These are phyloP conservation scores for Ustilago vetiveriae DNA, from an alignment of 1,284 basidiomycete species.

Conservation along the genomic window DNA sequence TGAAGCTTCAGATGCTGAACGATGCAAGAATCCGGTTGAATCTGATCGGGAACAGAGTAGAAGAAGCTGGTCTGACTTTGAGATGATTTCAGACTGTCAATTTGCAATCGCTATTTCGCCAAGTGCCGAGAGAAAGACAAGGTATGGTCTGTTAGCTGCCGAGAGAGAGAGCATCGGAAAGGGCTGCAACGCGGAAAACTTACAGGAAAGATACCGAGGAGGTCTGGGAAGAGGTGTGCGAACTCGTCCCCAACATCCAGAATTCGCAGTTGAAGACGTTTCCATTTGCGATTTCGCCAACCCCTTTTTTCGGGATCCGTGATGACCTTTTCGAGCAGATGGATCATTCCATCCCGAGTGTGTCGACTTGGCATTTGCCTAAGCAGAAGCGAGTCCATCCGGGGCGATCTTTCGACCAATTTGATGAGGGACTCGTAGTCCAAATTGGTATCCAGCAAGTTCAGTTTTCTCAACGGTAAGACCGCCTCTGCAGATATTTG, in stretches of 20 bases:
- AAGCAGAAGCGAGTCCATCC: conserved; percentile 17
- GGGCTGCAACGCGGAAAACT: neutral
- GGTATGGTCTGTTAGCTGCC: no score
- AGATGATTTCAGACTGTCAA: conserved; percentile 19
- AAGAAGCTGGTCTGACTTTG: conserved; percentile 18
- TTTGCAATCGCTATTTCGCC: conserved; percentile 2
- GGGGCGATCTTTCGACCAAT: conserved; percentile 5
- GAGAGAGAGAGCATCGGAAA: no score
- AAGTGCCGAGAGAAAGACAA: neutral
- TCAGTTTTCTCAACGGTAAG: conserved; percentile 17
- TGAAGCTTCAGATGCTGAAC: conserved; percentile 24
- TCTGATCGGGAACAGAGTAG: conserved; percentile 1
- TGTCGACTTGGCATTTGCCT: conserved; percentile 17
- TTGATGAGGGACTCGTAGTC: conserved; percentile 11
- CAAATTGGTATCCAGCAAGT: conserved; percentile 26
- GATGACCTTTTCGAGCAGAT: conserved; percentile 12
- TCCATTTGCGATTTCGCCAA: conserved; percentile 11
- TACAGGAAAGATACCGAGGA: conserved; percentile 15
- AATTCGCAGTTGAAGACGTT: conserved; percentile 11
- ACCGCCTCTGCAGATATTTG: no score
- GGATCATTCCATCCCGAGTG: conserved; percentile 18
- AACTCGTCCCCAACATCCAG: conserved; percentile 26
- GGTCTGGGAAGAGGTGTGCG: conserved; percentile 16
- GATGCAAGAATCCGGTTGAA: neutral
- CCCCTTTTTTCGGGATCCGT: no score